These are phyloP conservation scores for Lachnellula occidentalis DNA, from an alignment of 2,329 filamentous ascomycete genomes.

Conservation along the genomic window DNA sequence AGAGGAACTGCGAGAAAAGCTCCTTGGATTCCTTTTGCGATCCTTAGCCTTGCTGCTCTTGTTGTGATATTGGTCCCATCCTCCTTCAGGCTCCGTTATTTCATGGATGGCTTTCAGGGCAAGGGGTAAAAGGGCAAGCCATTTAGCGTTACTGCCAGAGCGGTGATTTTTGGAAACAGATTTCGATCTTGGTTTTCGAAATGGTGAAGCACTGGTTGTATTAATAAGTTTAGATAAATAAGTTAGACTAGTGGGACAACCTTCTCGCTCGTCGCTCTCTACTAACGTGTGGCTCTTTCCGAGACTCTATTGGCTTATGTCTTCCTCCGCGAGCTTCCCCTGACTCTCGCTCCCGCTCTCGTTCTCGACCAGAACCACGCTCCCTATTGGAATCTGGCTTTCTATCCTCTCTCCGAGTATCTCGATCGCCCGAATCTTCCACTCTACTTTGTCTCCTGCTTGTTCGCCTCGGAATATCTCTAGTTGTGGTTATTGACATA, in stretches of 20 bases:
- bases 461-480: too few relatives aligned
- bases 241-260: neutral
- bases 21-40: neutral
- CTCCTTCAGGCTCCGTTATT: slow-evolving; percentile 12
- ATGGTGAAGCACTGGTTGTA: neutral
- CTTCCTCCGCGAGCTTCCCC: neutral
- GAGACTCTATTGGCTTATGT: neutral
- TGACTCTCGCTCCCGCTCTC: neutral
- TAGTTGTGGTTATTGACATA: too few relatives aligned
- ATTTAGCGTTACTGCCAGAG: neutral
- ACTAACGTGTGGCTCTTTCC: too few relatives aligned
- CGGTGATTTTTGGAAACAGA: neutral
- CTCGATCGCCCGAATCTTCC: neutral
- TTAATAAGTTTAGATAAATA: neutral
- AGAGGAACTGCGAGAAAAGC: neutral
- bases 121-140: slow-evolving; percentile 8
- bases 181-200: neutral
- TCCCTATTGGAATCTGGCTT: neutral
- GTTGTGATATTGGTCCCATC: slow-evolving; percentile 15
- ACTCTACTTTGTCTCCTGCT: neutral
- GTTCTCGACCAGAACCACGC: neutral
- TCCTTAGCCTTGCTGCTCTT: slow-evolving; percentile 5
- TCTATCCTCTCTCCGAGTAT: neutral
- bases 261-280: neutral
- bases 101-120: slow-evolving; percentile 5